Evolutionary conservation across 2,329 filamentous ascomycete genomes (phyloP).

Genomic region (Xylariaceae sp.): DNA sequence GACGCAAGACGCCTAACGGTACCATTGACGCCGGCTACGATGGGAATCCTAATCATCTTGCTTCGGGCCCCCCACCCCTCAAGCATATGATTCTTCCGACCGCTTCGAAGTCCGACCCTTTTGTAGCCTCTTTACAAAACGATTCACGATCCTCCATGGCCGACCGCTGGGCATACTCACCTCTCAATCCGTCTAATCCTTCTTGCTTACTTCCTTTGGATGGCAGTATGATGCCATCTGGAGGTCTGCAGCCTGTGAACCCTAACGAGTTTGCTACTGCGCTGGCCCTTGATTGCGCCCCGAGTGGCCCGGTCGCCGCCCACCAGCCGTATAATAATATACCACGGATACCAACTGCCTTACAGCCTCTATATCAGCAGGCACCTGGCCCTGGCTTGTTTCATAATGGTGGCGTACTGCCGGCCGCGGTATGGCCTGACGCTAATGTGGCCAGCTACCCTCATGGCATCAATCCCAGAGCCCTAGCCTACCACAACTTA

Average conservation of each 20-base stretch:
- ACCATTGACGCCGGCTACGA: slow-evolving; percentile 89
- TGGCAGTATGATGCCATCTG: slow-evolving; percentile 15
- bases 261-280: slow-evolving; percentile 19
- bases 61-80: slow-evolving; percentile 65
- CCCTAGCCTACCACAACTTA: slow-evolving; percentile 32
- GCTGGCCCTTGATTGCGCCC: slow-evolving; percentile 26
- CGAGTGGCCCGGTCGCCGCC: slow-evolving; percentile 22
- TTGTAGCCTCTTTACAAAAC: slow-evolving; percentile 24
- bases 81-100: slow-evolving; percentile 79
- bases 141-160: slow-evolving; percentile 21
- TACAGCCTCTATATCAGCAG: slow-evolving; percentile 34
- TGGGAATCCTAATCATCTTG: slow-evolving; percentile 68
- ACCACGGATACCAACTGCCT: slow-evolving; percentile 28
- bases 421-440: slow-evolving; percentile 36
- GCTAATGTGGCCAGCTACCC: slow-evolving; percentile 30
- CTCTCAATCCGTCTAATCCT: slow-evolving; percentile 18
- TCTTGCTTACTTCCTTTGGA: slow-evolving; percentile 18
- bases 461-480: slow-evolving; percentile 29
- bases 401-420: slow-evolving; percentile 36
- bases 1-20: slow-evolving; percentile 91
- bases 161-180: slow-evolving; percentile 24
- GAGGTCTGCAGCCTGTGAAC: slow-evolving; percentile 21
- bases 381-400: slow-evolving; percentile 36
- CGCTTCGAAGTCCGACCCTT: slow-evolving; percentile 34
- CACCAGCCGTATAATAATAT: slow-evolving; percentile 28